Percentiles rank a stretch among this genome's conserved stretches.
Evolutionary conservation across 192 early-diverging fungal species (phyloP).

Genomic region (Gryganskiella cystojenkinii): DNA sequence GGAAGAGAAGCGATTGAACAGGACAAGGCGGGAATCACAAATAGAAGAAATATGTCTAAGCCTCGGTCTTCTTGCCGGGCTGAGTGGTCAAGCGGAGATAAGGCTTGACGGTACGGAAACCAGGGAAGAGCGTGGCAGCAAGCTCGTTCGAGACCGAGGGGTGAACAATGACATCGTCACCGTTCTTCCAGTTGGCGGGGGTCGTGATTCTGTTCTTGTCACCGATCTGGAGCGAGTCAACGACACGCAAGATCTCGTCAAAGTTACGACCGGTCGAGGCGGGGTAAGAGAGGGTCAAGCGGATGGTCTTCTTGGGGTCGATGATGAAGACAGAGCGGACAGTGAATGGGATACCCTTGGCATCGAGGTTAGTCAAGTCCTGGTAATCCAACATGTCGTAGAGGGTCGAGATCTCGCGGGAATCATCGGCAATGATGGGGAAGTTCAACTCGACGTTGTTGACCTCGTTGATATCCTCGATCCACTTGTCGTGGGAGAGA

Average conservation of each 20-base stretch:
- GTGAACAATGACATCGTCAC: conserved; percentile 93
- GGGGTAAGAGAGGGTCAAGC: conserved; percentile 92
- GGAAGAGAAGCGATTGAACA: too few species aligned
- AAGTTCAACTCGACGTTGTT: conserved; percentile 80
- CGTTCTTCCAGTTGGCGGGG: conserved; percentile 92
- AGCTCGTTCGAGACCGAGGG: conserved; percentile 84
- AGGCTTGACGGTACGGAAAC: conserved; percentile 81
- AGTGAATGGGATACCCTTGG: conserved; percentile 91
- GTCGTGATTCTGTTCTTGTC: conserved; percentile 93
- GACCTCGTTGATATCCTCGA: conserved; percentile 93
- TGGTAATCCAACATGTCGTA: conserved; percentile 99
- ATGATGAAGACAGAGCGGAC: conserved; percentile 97
- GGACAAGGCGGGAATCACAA: too few species aligned
- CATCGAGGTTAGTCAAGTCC: conserved; percentile 91
- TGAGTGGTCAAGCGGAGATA: conserved; percentile 80
- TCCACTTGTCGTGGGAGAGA: conserved; percentile 85
- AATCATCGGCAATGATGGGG: conserved; percentile 95
- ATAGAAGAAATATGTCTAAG: background rate
- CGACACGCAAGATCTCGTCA: conserved; percentile 93
- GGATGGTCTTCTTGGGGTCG: conserved; percentile 91
- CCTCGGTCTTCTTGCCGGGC: conserved; percentile 41
- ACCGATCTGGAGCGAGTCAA: conserved; percentile 93
- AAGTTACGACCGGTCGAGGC: conserved; percentile 95
- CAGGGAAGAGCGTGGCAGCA: conserved; percentile 88
- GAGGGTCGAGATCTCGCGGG: conserved; percentile 85